phyloP scores from a whole-genome alignment of 2,329 filamentous ascomycete species.

The Aureobasidium lini region DNA sequence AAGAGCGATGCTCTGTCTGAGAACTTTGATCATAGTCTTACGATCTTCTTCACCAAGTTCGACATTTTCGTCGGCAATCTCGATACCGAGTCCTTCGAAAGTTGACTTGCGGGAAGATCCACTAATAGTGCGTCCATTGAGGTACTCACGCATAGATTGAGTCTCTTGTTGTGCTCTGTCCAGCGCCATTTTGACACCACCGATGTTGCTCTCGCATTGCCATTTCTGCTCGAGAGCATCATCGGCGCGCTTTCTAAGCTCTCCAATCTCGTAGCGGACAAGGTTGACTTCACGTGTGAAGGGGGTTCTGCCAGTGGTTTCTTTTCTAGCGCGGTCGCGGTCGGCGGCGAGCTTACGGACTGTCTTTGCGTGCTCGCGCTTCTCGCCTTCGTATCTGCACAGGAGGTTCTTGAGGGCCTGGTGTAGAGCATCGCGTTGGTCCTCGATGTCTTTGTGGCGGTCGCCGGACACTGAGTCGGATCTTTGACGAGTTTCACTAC shows the following conservation, averaged over 20 bases:
- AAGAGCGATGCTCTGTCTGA: slow-evolving; percentile 61
- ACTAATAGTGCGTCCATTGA: slow-evolving; percentile 8
- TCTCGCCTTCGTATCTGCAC: slow-evolving; percentile 77
- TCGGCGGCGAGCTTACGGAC: slow-evolving; percentile 70
- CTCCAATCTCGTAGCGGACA: slow-evolving; percentile 75
- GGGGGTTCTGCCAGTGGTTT: slow-evolving; percentile 64
- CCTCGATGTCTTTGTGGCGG: slow-evolving; percentile 80
- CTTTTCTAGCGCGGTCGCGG: slow-evolving; percentile 59
- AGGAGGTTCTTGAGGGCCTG: slow-evolving; percentile 77
- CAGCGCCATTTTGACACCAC: slow-evolving; percentile 89
- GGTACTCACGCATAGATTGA: slow-evolving; percentile 64
- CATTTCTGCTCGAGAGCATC: slow-evolving; percentile 94
- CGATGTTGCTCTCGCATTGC: slow-evolving; percentile 85
- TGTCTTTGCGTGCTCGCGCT: slow-evolving; percentile 73
- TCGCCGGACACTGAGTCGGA: slow-evolving; percentile 36
- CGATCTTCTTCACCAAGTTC: slow-evolving; percentile 27
- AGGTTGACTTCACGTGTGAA: slow-evolving; percentile 78
- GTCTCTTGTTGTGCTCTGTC: slow-evolving; percentile 94
- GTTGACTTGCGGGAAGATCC: background rate
- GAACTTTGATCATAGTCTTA: slow-evolving; percentile 52
- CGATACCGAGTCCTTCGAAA: slow-evolving; percentile 15
- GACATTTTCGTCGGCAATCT: slow-evolving; percentile 14
- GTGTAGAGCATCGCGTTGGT: slow-evolving; percentile 88
- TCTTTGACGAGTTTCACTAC: slow-evolving; percentile 31
- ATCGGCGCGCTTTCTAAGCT: slow-evolving; percentile 77